phyloP scores from a whole-genome alignment of 2,329 filamentous ascomycete genomes.

The Lasiodiplodia theobromae region DNA sequence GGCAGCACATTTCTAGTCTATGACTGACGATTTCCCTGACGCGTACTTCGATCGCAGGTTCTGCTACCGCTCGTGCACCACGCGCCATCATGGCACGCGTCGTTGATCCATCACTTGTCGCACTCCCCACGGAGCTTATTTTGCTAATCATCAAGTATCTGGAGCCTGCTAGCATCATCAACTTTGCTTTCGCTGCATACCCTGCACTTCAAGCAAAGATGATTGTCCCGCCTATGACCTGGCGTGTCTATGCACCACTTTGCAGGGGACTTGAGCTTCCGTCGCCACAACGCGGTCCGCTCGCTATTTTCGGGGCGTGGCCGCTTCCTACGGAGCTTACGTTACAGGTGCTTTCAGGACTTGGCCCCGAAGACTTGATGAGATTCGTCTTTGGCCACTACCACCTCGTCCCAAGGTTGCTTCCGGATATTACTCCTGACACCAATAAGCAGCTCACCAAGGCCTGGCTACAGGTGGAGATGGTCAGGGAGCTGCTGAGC shows the following conservation, averaged over 20 bases:
- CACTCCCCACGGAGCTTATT: conserved; percentile 56
- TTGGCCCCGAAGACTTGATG: conserved; percentile 41
- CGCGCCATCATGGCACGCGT: background rate
- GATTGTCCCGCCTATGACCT: conserved; percentile 42
- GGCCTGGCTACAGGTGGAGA: conserved; percentile 28
- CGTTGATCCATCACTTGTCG: conserved; percentile 17
- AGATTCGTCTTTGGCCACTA: conserved; percentile 39
- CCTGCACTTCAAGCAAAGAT: conserved; percentile 50
- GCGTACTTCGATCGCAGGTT: background rate
- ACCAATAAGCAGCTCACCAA: conserved; percentile 26
- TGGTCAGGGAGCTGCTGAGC: conserved; percentile 18
- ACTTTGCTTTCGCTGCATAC: conserved; percentile 56
- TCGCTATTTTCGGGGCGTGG: conserved; percentile 25
- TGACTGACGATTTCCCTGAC: background rate
- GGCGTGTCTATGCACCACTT: conserved; percentile 25
- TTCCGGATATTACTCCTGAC: conserved; percentile 6
- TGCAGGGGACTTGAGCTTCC: conserved; percentile 34
- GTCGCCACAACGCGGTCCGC: conserved; percentile 1
- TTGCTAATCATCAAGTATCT: conserved; percentile 54
- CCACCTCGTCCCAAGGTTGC: conserved; percentile 8
- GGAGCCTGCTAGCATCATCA: conserved; percentile 50
- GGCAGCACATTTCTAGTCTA: background rate
- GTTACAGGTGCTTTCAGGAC: conserved; percentile 42
- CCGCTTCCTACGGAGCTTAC: conserved; percentile 45
- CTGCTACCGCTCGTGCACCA: background rate